Evolutionary conservation across 345 rosid genomes (phyloP).

Genomic region (Chamaenerion angustifolium): DNA sequence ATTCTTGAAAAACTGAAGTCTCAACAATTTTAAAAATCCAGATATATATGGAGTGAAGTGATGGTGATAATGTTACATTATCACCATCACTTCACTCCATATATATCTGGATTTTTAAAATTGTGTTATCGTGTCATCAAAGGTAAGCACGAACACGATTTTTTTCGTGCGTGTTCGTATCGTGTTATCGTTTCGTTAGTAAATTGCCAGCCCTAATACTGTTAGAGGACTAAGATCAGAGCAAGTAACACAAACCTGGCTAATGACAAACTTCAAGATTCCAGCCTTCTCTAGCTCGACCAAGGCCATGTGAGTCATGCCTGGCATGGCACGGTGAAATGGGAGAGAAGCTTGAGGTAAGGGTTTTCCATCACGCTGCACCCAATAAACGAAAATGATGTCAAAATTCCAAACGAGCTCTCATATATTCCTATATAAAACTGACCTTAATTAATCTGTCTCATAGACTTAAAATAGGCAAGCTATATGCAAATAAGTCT

Average conservation of each 20-base stretch:
- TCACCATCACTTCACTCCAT: no score
- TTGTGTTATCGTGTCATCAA: no score
- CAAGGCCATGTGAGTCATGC: slow-evolving; percentile 95
- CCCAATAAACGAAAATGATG: slow-evolving; percentile 7
- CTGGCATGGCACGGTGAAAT: slow-evolving; percentile 94
- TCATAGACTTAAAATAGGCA: not conserved
- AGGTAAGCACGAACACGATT: no score
- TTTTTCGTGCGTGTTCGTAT: no score
- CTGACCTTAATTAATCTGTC: not conserved
- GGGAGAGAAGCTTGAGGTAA: slow-evolving; percentile 87
- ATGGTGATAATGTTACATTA: no score
- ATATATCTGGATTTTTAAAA: no score
- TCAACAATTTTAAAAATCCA: no score
- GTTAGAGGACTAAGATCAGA: slow-evolving; percentile 2
- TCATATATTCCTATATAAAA: not conserved
- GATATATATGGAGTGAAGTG: no score
- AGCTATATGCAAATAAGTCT: no score
- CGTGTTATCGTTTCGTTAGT: no score
- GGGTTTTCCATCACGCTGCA: slow-evolving; percentile 80
- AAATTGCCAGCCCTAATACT: no score
- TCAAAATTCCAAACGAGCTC: not conserved
- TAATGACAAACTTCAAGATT: slow-evolving; percentile 69
- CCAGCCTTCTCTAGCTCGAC: slow-evolving; percentile 85
- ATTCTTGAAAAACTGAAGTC: no score
- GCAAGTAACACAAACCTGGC: slow-evolving; percentile 39